Percentiles rank a stretch among this genome's conserved stretches.
These are phyloP conservation scores for Rhodamnia argentea DNA, from an alignment of 345 rosid genomes.

Conservation along the genomic window DNA sequence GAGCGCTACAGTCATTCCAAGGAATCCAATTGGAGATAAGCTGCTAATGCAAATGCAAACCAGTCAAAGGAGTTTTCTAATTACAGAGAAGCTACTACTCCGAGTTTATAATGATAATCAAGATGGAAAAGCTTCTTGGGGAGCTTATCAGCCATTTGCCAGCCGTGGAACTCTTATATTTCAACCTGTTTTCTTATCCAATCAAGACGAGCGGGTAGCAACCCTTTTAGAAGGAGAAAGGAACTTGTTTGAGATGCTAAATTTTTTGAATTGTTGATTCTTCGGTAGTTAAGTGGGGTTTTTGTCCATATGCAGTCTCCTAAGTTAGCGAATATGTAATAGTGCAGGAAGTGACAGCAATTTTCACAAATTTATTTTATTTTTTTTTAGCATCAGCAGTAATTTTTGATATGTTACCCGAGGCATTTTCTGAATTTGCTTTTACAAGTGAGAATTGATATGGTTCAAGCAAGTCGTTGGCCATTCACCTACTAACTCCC, in stretches of 20 bases:
- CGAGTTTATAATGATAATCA: not conserved
- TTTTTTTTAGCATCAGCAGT: not conserved
- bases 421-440: not conserved
- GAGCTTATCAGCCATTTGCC: not conserved
- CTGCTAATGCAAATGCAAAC: not conserved
- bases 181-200: not conserved
- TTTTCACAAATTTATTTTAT: not conserved
- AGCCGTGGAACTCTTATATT: not conserved
- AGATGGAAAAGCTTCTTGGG: not conserved
- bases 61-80: not conserved
- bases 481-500: not conserved
- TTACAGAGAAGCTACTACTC: not conserved
- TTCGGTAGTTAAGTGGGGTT: not conserved
- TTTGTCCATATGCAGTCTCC: not conserved
- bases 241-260: not conserved
- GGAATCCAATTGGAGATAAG: not conserved
- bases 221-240: not conserved
- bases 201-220: not conserved
- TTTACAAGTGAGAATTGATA: not conserved
- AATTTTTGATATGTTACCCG: not conserved
- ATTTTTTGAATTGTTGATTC: not conserved
- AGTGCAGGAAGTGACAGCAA: not conserved
- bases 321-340: not conserved
- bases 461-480: not conserved
- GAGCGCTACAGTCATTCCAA: not conserved